Evolutionary conservation across 2,329 filamentous ascomycete genomes (phyloP), one percentile per base, ranked within the genome.

Genomic region (Geoglossum cookeanum): DNA sequence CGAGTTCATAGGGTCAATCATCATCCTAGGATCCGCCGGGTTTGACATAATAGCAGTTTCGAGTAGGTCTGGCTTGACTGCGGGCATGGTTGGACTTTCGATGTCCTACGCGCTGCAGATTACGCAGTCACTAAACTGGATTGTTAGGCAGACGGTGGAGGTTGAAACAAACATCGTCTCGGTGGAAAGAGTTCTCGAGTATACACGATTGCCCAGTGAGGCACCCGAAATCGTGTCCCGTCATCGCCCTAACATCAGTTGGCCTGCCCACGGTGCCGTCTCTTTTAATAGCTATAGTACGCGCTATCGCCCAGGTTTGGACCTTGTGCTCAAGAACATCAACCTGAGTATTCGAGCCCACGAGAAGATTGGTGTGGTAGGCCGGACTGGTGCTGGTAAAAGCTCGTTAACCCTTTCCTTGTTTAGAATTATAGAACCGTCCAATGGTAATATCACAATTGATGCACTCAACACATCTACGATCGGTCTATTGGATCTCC

Each of bases 111-210:
- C 90, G 44, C 78, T 98, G 61, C 88, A 96, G 72, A 97, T 98
- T 66, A 98, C 92, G 1, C 87, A 91, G 63, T 95, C 90, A 39
- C 78, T 98, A 65, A 98, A 97, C 74, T 98, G 92, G 92, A 96
- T 98, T 66, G 92, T 98, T 55, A 83, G 94, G 59, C 92, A 98
- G 72, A 96, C 90, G 0, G 92, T 98, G 37, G 94, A 98, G 70
- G 92, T 98, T n/a, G 94, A 98, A 75, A 97, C 91, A n/a, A 98
- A 98, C 71, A 98, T 98, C 66, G 91, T 98, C 51, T 95, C 91
- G 8, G 92, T 98, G 42, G 92, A 98, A 76, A 85, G 92, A 66
- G 90, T 98, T 53, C 81, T 98, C 55, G 94, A 98, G 70, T 98
- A 98, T 71, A 87, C 91, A 58, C 78, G 80, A 55, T 78, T 98